Base-by-base conservation (phyloP, 2,329 filamentous ascomycete genomes). In the Scleromitrula shiraiana region DNA sequence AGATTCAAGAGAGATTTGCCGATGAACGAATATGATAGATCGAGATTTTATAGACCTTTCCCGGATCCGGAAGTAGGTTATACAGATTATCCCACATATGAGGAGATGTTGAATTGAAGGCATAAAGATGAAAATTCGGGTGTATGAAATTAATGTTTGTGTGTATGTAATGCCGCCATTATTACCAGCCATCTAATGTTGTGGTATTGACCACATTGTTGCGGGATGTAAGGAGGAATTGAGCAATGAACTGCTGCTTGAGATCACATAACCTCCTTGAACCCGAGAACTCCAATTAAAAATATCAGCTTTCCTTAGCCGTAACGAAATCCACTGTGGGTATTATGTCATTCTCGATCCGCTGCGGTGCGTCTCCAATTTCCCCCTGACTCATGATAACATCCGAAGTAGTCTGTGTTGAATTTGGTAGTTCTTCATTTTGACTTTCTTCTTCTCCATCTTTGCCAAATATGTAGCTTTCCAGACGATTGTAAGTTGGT, bases 401-500 rank as follows among this genome's bases (percentile, higher is more conserved):
- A 30, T 22, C 40, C 19, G n/a, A n/a, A n/a, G n/a, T n/a, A n/a
- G 24, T 37, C 19, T 37, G 15, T 37, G 7, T 17, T 19, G n/a
- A n/a, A n/a, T n/a, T n/a, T n/a, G 15, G 7, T 19, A 19, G 41
- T 22, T 36, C 30, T 19, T 26, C 29, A 29, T 35, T 17, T 49
- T 36, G 15, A 35, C 42, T 41, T 22, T 53, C 52, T n/a, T 42
- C 48, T 22, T 12, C 24, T 20, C 49, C 49, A 14, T 53, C 51
- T 5, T 33, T 33, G 32, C 51, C 53, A 58, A 76, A 71, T 9
- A 78, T 67, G 54, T 73, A 78, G 17, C 65, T 64, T 60, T 72
- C 72, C 7, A 78, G 65, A 50, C 69, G 64, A 45, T 70, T 63
- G 55, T 71, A 77, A 2, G 73, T 68, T 30, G 64, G 66, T 23